Evolutionary conservation across 2,329 filamentous ascomycete species (phyloP).

Genomic region (Colletotrichum noveboracense): DNA sequence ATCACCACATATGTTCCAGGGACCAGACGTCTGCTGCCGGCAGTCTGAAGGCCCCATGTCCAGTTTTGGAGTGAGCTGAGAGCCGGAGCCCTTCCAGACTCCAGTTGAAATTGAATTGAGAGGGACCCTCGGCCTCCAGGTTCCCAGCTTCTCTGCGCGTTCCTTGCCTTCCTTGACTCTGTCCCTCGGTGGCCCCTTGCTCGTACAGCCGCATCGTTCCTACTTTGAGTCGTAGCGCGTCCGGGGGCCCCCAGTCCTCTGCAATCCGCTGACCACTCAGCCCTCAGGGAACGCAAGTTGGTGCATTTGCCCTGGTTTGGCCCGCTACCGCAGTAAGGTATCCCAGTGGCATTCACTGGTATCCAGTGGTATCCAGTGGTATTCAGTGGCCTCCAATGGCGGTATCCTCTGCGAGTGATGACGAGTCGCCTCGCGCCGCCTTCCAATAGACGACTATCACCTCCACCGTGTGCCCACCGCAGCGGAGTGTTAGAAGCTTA

Average conservation of each 20-base stretch:
- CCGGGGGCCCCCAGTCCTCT: background rate
- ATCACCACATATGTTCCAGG: slow-evolving; percentile 6
- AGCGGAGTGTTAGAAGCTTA: slow-evolving; percentile 21
- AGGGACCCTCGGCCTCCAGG: background rate
- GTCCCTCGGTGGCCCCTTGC: background rate
- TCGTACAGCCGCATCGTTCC: background rate
- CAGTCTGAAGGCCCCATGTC: slow-evolving; percentile 2
- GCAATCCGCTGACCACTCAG: background rate
- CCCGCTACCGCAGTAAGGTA: too few relatives aligned
- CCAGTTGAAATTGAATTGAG: background rate
- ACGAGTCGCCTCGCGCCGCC: background rate
- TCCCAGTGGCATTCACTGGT: background rate
- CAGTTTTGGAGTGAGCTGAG: slow-evolving; percentile 15
- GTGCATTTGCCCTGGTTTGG: background rate
- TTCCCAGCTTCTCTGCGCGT: background rate
- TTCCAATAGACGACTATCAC: background rate
- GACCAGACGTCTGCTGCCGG: background rate
- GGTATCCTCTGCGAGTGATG: background rate
- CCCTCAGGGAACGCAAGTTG: background rate
- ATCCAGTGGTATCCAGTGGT: background rate
- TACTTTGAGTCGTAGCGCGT: background rate
- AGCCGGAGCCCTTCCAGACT: background rate
- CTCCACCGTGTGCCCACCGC: background rate
- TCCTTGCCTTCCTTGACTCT: background rate
- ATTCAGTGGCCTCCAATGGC: background rate